Conservation (phyloP, 2,329 filamentous ascomycete species). For the Onygenales sp. region DNA sequence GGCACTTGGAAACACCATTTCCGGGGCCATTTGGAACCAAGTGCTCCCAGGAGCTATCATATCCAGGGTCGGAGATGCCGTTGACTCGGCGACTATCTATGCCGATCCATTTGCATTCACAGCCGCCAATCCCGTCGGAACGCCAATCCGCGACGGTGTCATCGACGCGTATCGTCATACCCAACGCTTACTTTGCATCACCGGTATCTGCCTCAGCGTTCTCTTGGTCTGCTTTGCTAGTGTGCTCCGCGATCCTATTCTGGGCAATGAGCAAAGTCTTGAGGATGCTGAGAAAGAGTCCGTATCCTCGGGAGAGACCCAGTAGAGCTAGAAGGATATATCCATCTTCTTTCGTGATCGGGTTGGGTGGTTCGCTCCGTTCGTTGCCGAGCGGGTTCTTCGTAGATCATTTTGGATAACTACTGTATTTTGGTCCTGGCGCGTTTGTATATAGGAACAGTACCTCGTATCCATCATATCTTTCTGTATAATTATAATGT, state of each 20-base stretch:
- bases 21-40: constrained; percentile 55
- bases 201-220: constrained; percentile 40
- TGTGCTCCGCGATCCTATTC: constrained; percentile 36
- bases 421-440: too few species aligned
- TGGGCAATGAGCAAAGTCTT: constrained; percentile 38
- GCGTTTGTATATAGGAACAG: too few species aligned
- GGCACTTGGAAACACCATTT: constrained; percentile 51
- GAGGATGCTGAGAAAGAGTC: constrained; percentile 28
- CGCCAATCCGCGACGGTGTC: constrained; percentile 32
- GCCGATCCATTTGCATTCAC: constrained; percentile 32
- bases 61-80: constrained; percentile 28
- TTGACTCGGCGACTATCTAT: constrained; percentile 32
- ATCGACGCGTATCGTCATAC: constrained; percentile 37
- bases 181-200: constrained; percentile 41
- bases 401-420: too few species aligned
- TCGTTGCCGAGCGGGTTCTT: too few species aligned
- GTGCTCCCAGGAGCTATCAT: constrained; percentile 41
- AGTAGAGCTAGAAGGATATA: not conserved
- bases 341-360: too few species aligned
- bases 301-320: constrained; percentile 5
- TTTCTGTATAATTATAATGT: too few species aligned
- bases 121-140: constrained; percentile 33
- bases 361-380: not conserved
- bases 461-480: too few species aligned
- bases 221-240: constrained; percentile 38